Base-by-base conservation (phyloP, 1,139 yeast genomes). In the Pichia cactophila region DNA sequence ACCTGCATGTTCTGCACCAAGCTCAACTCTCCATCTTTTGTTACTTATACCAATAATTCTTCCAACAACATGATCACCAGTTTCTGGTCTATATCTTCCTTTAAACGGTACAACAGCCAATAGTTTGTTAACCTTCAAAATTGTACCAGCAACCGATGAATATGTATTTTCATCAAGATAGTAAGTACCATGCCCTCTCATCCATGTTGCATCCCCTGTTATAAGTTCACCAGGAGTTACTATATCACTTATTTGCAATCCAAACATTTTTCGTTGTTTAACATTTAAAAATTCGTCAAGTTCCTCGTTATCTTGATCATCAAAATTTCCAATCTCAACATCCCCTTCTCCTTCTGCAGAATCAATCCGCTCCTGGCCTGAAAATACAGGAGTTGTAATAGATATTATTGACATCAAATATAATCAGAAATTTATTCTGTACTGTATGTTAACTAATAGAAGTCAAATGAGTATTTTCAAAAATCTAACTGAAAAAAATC, bases 131-230 rank as follows among this genome's bases (percentile, higher is more conserved):
- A 90, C 97, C 58, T 94, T 74, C 1, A 87, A 78, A 16, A 94
- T 83, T 20, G 82, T 81, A 4, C 99, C 99, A 0, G 96, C 97
- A 4, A 92, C 96, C 0, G 97, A 83, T 1, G 96, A 85, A 64
- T 80, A 89, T 1, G 97, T 89, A 58, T 77, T 72, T 50, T 78
- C 80, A 36, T 78, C 78, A 41, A 83, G 70, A 55, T 84, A 81
- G 65, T 88, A 92, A 0, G 98, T 94, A 3, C 98, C 98, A 65
- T 94, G 99, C 35, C 98, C 99, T 65, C 95, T 80, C 98, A 94
- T 94, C 97, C 97, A 92, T 5, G 85, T 78, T 8, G 96, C 89
- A 62, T 94, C 98, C 59, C 86, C 95, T 0, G 98, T 92, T 17
- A 94, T 87, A 50, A 90, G 70, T 64, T 94, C 97, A n/a, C 99